phyloP scores from a whole-genome alignment of 208 protist genomes.

The Crithidia brevicula region DNA sequence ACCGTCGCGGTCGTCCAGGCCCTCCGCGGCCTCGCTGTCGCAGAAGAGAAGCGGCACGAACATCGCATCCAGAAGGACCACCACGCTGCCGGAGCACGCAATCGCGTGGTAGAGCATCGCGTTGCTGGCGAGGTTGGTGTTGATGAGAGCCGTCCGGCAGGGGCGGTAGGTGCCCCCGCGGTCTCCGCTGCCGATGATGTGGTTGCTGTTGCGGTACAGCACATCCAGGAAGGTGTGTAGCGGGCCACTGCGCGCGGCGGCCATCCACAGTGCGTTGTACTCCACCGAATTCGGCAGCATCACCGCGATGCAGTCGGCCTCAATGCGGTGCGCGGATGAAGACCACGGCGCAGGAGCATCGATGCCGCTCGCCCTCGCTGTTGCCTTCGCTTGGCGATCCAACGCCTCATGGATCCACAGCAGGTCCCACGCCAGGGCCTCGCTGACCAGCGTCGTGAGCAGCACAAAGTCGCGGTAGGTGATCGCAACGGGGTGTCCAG shows the following conservation, averaged over 20 bases:
- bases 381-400: slow-evolving; percentile 2
- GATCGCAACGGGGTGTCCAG: slow-evolving; percentile 27
- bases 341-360: not conserved
- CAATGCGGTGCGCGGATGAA: not conserved
- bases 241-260: slow-evolving; percentile 33
- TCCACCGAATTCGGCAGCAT: slow-evolving; percentile 66
- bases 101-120: slow-evolving; percentile 56
- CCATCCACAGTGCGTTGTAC: slow-evolving; percentile 65
- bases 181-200: slow-evolving; percentile 16
- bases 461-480: slow-evolving; percentile 51
- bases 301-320: slow-evolving; percentile 47
- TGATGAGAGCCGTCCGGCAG: slow-evolving; percentile 61
- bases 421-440: slow-evolving; percentile 57
- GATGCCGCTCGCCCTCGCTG: not conserved
- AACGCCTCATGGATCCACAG: slow-evolving; percentile 32
- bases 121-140: slow-evolving; percentile 67
- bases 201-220: slow-evolving; percentile 40
- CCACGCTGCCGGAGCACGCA: slow-evolving; percentile 34
- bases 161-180: slow-evolving; percentile 37
- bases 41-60: slow-evolving; percentile 57
- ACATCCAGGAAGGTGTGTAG: slow-evolving; percentile 53
- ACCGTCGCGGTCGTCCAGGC: slow-evolving; percentile 2
- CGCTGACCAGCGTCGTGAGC: slow-evolving; percentile 45
- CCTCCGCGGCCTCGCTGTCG: not conserved
- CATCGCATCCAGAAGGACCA: slow-evolving; percentile 44